Percentiles rank a stretch among this genome's conserved stretches.
These are phyloP conservation scores for Bocquillonia castaneifolia DNA, from an alignment of 441 rosid genomes.

Conservation along the genomic window DNA sequence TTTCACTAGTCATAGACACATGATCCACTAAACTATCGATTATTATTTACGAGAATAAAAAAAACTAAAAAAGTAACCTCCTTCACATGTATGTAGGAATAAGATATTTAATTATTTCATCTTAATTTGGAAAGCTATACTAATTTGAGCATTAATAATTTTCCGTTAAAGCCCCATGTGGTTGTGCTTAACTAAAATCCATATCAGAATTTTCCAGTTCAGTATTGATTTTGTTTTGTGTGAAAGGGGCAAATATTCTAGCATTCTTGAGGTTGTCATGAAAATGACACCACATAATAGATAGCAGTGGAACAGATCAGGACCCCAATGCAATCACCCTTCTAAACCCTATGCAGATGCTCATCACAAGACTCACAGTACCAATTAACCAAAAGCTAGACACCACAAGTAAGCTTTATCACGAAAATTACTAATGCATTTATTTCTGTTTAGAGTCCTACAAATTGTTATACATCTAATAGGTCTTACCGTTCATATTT, in stretches of 20 bases:
- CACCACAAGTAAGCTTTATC: too few relatives aligned
- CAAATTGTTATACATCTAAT: too few relatives aligned
- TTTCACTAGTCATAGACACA: too few relatives aligned
- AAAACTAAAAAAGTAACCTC: too few relatives aligned
- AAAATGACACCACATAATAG: constrained; percentile 23
- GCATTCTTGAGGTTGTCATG: constrained; percentile 35
- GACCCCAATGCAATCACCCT: constrained; percentile 9
- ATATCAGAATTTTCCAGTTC: background rate
- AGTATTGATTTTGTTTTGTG: constrained; percentile 19
- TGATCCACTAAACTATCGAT: too few relatives aligned
- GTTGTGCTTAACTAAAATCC: background rate
- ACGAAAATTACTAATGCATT: too few relatives aligned
- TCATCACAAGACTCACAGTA: constrained; percentile 17
- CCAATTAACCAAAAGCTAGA: too few relatives aligned
- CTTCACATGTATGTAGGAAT: too few relatives aligned
- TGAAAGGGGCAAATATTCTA: constrained; percentile 23
- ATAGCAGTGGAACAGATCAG: constrained; percentile 12
- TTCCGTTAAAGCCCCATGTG: background rate
- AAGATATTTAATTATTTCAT: background rate
- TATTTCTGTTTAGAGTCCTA: too few relatives aligned
- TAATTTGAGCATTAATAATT: background rate
- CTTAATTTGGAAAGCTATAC: too few relatives aligned
- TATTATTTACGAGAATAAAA: too few relatives aligned
- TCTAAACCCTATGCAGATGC: background rate
- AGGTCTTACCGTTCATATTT: too few relatives aligned